These are phyloP conservation scores for Sequoiadendron giganteum DNA, from an alignment of 75 land plant species.

Conservation along the genomic window DNA sequence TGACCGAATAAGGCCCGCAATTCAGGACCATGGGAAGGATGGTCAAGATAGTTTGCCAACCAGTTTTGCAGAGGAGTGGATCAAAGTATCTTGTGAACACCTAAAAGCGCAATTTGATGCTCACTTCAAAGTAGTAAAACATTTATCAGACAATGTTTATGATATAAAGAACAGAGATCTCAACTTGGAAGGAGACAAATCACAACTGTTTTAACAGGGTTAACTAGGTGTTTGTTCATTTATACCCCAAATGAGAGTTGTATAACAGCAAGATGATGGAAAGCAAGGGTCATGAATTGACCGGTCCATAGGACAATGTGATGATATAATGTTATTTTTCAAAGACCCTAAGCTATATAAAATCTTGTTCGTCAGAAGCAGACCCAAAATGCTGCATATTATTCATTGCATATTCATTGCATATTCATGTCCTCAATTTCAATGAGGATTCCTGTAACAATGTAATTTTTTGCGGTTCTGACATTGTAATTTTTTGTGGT, in stretches of 20 bases:
- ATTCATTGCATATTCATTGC: not conserved
- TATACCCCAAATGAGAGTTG: not conserved
- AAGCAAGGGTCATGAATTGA: not conserved
- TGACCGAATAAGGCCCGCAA: conserved; percentile 62
- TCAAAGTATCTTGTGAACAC: conserved; percentile 52
- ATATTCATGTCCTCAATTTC: not conserved
- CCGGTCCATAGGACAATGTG: not conserved
- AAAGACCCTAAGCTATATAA: not conserved
- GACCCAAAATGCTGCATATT: conserved; percentile 2
- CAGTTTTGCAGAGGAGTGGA: conserved; percentile 71
- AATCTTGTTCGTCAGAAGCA: conserved; percentile 3
- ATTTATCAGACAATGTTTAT: conserved; percentile 21
- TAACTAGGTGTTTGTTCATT: not conserved
- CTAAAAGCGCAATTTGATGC: conserved; percentile 58
- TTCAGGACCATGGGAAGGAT: conserved; percentile 72
- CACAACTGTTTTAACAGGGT: not conserved
- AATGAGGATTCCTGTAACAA: conserved; percentile 8
- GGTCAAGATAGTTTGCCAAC: conserved; percentile 61
- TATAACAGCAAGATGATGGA: not conserved
- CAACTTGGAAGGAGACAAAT: not conserved
- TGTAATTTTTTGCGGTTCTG: not conserved
- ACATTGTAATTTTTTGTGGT: conserved; percentile 1
- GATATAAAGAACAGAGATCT: not conserved
- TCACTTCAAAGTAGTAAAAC: conserved; percentile 45
- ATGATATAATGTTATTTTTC: not conserved